phyloP scores from a whole-genome alignment of 164 flowering plant genomes.

The Dillenia turbinata region DNA sequence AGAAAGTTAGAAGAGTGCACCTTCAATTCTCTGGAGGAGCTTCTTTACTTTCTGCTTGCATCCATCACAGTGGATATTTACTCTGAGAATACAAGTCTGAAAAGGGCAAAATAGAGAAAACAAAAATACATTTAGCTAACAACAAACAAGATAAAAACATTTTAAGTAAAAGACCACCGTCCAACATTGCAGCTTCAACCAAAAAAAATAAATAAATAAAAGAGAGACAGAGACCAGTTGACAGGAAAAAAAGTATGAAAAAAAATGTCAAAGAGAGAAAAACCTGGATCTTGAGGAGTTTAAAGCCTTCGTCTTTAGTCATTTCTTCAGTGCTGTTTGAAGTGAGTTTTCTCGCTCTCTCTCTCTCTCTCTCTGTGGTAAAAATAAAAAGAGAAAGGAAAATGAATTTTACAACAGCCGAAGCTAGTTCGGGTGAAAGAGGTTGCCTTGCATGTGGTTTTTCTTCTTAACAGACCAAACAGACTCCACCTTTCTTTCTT shows the following conservation, averaged over 20 bases:
- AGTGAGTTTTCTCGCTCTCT: slow-evolving; percentile 9
- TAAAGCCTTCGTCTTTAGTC: slow-evolving; percentile 78
- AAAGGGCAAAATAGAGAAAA: slow-evolving; percentile 2
- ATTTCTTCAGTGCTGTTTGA: slow-evolving; percentile 34
- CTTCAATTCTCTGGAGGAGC: slow-evolving; percentile 68
- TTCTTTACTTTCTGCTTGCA: slow-evolving; percentile 74
- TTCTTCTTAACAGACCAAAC: slow-evolving; percentile 1
- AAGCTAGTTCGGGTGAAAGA: slow-evolving; percentile 12
- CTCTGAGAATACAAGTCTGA: slow-evolving; percentile 61
- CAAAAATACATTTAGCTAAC: neutral
- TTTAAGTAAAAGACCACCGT: slow-evolving; percentile 14
- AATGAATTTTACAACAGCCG: neutral
- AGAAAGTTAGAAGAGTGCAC: slow-evolving; percentile 20
- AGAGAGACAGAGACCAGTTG: neutral
- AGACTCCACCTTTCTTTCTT: no score
- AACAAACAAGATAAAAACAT: slow-evolving; percentile 10
- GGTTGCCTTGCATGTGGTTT: slow-evolving; percentile 8
- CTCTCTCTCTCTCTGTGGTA: slow-evolving; percentile 8
- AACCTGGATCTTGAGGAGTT: slow-evolving; percentile 85
- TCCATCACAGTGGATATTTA: slow-evolving; percentile 68
- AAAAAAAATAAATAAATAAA: neutral
- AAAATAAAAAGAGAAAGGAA: slow-evolving; percentile 4
- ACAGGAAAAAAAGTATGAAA: neutral
- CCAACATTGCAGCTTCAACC: slow-evolving; percentile 5
- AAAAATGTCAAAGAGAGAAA: slow-evolving; percentile 9